Base-by-base conservation (phyloP, 768 basidiomycete genomes). In the Mycena galericulata region DNA sequence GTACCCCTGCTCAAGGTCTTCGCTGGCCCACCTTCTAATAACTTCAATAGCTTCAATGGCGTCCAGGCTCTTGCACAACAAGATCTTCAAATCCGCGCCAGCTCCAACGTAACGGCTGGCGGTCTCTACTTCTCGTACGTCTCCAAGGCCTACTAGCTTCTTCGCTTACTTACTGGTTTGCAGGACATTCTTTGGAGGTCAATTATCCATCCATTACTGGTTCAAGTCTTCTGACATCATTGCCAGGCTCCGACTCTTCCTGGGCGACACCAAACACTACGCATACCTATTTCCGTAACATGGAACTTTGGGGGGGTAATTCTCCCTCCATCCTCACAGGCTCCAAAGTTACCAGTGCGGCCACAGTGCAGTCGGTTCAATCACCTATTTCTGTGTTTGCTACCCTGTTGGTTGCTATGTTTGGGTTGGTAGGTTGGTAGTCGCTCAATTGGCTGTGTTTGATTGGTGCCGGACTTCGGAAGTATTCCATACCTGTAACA, bases 101-200 rank as follows among this genome's bases (percentile, higher is more conserved):
- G 79, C 32, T 76, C 84, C 24, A 78, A 79, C 27, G 79, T 96
- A 27, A 75, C 80, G 11, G 85, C 88, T 11, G 90, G 89, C 36
- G 94, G 95, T 10, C 77, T 95, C 53, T 95, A 88, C 80, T 92
- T 96, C 78, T 95, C 94, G 89, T 92, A 64, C 78, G 89, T 78
- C 7, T 32, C 36, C 64, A 9, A 61, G 69, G 40, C 61, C 22
- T 41, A 22, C n/a, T 54, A 24, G 47, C 55, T 24, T 38, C 57
- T 3, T 40, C 17, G 67, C 49, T 30, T 45, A 45, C 56, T 57
- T 32, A 62, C 14, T 32, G 29, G 17, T 53, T 7, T 51, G 11
- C 67, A 92, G 92, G 36, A 94, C 92, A 24, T 95, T 95, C 82
- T 95, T 94, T 75, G 94, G 93, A 79, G 94, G 92, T 82, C 76